A percentile compares a stretch with the other conserved stretches of the same genome.
Evolutionary conservation across 1,284 basidiomycete genomes (phyloP).

Genomic region (Neolentinus lepideus): DNA sequence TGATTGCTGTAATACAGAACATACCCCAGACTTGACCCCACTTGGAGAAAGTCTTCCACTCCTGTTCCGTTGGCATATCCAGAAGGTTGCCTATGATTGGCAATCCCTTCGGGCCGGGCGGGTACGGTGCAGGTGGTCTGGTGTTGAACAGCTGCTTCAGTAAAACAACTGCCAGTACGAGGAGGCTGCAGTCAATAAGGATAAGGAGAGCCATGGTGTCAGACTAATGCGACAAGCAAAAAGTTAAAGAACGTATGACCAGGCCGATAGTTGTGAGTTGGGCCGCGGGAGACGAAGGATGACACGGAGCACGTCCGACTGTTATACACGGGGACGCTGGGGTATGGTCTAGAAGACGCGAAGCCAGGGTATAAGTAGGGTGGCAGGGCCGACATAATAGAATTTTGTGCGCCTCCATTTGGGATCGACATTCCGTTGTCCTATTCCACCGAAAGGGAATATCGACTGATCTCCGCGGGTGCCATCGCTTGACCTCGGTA

Average conservation of each 20-base stretch:
- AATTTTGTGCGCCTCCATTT: not conserved
- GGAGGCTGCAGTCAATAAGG: not conserved
- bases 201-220: not conserved
- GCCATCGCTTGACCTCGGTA: not conserved
- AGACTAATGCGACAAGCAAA: not conserved
- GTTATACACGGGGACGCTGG: not conserved
- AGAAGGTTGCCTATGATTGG: slow-evolving; percentile 47
- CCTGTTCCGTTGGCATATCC: slow-evolving; percentile 43
- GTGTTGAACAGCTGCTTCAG: not conserved
- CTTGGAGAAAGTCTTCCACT: slow-evolving; percentile 47
- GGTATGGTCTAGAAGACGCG: not conserved
- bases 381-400: not conserved
- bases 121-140: slow-evolving; percentile 21
- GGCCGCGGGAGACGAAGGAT: not conserved
- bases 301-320: not conserved
- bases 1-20: not conserved
- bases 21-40: slow-evolving; percentile 35
- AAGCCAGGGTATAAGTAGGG: not conserved
- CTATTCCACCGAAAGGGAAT: not conserved
- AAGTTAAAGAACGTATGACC: not conserved
- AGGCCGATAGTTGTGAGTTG: not conserved
- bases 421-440: not conserved
- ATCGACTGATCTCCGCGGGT: not conserved
- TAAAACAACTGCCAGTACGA: not conserved
- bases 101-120: slow-evolving; percentile 43